Base-by-base conservation (phyloP, 148 eudicot species). In the Dysphania ambrosioides region DNA sequence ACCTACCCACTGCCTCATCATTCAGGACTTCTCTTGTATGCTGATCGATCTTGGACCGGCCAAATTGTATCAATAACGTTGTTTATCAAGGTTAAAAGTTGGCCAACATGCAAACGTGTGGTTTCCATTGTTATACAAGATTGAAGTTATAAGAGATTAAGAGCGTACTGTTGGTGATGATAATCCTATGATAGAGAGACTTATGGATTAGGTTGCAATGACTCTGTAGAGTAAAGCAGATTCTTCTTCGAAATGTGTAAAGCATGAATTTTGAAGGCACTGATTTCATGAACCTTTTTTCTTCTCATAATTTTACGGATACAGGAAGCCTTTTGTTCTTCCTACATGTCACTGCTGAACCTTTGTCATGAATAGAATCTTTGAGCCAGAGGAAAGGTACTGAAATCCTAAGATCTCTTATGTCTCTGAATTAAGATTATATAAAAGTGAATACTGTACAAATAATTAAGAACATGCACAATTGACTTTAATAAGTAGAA, bases 21-120 rank as follows among this genome's bases (percentile, higher is more conserved):
- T 85, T 91, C 58, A 82, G 87, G 80, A 84, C 93, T 7, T 90
- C 97, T 75, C 91, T 93, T 36, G 98, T 93, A 15, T 93, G 97
- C 75, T 87, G 74, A 88, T 57, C n/a, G 68, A 15, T 71, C 58
- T 9, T 58, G 19, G 65, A 34, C 44, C n/a, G 8, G 68, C 47
- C 16, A 40, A 23, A 35, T 13, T 30, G 27, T 80, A 55, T 71
- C 42, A 24, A 58, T 71, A 49, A 31, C 55, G 40, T 1, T 31
- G 40, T 32, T 65, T 27, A 77, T 77, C 24, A 31, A 8, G 16
- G 18, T n/a, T 19, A 21, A n/a, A 35, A 31, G 68, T 36, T 36
- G 44, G 15, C n/a, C n/a, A n/a, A n/a, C n/a, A n/a, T n/a, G n/a
- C n/a, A n/a, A n/a, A n/a, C n/a, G 26, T 9, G 57, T 29, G 72